Conservation (phyloP, 306 rosid species). For the Ammopiptanthus mongolicus region DNA sequence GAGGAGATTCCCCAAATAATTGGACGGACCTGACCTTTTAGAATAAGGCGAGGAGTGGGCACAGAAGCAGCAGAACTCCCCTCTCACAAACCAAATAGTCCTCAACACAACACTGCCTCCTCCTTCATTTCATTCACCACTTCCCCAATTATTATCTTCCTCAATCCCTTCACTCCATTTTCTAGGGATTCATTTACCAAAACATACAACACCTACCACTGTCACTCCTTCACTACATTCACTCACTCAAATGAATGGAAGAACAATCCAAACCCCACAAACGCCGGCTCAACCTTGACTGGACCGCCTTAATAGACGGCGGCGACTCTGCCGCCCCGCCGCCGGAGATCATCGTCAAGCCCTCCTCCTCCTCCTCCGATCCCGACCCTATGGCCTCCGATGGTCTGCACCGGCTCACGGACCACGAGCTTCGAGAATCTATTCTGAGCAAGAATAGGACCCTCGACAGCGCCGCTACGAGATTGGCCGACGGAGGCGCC, state of each 20-base stretch:
- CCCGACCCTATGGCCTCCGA: conserved; percentile 14
- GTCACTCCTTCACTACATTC: too few relatives aligned
- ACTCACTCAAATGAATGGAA: conserved; percentile 18
- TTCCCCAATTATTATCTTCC: too few relatives aligned
- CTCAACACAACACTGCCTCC: too few relatives aligned
- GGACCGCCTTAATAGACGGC: background rate
- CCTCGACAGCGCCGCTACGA: background rate
- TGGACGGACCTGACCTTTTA: too few relatives aligned
- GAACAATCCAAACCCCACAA: background rate
- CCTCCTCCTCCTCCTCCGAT: background rate
- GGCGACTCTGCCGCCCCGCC: background rate
- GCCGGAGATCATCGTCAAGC: background rate
- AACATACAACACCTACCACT: too few relatives aligned
- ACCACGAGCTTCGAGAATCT: conserved; percentile 32
- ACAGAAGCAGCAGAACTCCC: too few relatives aligned
- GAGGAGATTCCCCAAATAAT: too few relatives aligned
- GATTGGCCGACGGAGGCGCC: conserved; percentile 52
- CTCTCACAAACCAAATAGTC: too few relatives aligned
- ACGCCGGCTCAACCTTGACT: conserved; percentile 2
- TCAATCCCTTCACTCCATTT: too few relatives aligned
- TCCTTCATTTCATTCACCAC: too few relatives aligned
- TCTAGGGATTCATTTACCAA: too few relatives aligned
- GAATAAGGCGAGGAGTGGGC: too few relatives aligned
- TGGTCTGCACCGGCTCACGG: background rate
- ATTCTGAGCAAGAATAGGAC: conserved; percentile 21